Evolutionary conservation across 2,329 filamentous ascomycete species (phyloP).

Genomic region (Knoxdaviesia capensis): DNA sequence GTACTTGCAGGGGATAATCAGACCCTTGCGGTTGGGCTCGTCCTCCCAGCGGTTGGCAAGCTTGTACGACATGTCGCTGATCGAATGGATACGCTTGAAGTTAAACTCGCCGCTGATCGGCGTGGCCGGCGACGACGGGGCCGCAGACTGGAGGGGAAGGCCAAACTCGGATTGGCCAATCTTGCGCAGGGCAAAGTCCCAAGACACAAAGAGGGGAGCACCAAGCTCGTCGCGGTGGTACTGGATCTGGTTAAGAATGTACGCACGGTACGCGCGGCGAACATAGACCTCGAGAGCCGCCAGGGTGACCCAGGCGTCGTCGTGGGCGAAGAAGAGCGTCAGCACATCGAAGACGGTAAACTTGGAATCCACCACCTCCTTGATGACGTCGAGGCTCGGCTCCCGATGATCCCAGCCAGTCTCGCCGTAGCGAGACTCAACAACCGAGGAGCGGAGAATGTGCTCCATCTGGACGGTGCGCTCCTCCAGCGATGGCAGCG

Average conservation of each 20-base stretch:
- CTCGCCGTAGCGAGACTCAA: conserved; percentile 95
- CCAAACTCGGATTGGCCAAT: conserved; percentile 83
- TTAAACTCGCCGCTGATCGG: conserved; percentile 35
- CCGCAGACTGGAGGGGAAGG: conserved; percentile 56
- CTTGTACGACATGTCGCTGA: conserved; percentile 82
- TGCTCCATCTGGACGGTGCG: conserved; percentile 94
- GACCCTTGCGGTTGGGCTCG: conserved; percentile 76
- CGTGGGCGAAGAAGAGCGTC: conserved; percentile 84
- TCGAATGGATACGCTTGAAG: conserved; percentile 76
- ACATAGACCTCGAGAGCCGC: conserved; percentile 93
- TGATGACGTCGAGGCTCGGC: conserved; percentile 75
- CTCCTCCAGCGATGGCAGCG: conserved; percentile 88
- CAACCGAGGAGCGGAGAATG: conserved; percentile 83
- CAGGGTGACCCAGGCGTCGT: conserved; percentile 83
- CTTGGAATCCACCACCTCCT: conserved; percentile 96
- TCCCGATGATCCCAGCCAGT: conserved; percentile 92
- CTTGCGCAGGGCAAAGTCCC: conserved; percentile 92
- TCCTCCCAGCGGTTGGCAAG: conserved; percentile 50
- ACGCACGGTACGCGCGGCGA: conserved; percentile 89
- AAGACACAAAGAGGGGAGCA: conserved; percentile 58
- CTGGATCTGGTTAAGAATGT: conserved; percentile 72
- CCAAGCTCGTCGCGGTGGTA: conserved; percentile 67
- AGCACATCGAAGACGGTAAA: conserved; percentile 97
- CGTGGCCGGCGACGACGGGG: conserved; percentile 68
- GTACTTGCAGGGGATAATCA: conserved; percentile 83